Base-by-base conservation (phyloP, 805 yeast species). In the Pichia sporocuriosa region DNA sequence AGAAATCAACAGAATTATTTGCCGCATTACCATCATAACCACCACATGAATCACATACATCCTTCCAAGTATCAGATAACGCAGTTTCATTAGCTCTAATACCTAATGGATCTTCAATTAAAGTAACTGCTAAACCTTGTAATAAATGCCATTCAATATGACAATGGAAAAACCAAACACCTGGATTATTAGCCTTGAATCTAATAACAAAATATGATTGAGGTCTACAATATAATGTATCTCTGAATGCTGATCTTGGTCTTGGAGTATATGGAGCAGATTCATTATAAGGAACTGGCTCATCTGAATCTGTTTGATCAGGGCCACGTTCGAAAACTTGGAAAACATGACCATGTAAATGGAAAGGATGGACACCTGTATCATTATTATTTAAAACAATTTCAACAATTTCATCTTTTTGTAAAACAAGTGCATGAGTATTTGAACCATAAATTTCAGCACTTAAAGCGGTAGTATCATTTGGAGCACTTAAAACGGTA, bases 81-180 rank as follows among this genome's bases (percentile, higher is more conserved):
- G 39, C 26, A 40, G 69, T 69, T 64, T 84, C 84, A 43, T 69
- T 67, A 16, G 61, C 62, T 61, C 81, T 86, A 37, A 90, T 70
- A 43, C 72, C 71, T 10, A 61, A 52, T 23, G 98, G 98, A 42
- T 87, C 96, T 67, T 90, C 98, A 41, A 90, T 67, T 33, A 93
- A 67, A 10, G 72, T 69, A 42, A 88, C 54, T 11, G 95, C 95
- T 55, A 90, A 74, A 57, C 98, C 98, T 70, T 93, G 97, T 57
- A 80, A 74, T 71, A 90, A 75, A 69, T 93, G 98, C 98, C 98
- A 90, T 63, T 93, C 97, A 57, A 93, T 84, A 63, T 90, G 98
- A 67, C 98, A 90, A 69, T 90, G 98, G 94, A 93, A 93, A 63
- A 81, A 77, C 98, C 97, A 90, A 33, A 89, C 89, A 69, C 98